These are phyloP conservation scores for Euphorbia lathyris DNA, from an alignment of 345 rosid genomes.

Conservation along the genomic window DNA sequence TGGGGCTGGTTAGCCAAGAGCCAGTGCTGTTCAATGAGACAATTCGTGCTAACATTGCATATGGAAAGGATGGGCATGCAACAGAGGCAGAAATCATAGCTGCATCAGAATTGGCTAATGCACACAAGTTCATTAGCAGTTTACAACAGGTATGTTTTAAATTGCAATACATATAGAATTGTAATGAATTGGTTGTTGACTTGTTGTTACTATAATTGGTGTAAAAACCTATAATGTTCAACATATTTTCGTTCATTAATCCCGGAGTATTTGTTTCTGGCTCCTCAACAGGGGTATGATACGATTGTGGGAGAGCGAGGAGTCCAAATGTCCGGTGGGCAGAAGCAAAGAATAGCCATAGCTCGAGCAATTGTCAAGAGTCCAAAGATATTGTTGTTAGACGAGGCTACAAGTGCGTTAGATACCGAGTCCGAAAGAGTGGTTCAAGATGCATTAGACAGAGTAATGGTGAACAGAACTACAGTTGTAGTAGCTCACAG, in stretches of 20 bases:
- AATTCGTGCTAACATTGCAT: constrained; percentile 71
- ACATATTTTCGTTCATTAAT: too few species aligned
- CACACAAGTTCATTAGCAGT: constrained; percentile 77
- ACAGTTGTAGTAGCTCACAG: constrained; percentile 64
- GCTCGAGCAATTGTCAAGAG: constrained; percentile 69
- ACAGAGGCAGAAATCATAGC: constrained; percentile 62
- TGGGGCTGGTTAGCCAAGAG: constrained; percentile 81
- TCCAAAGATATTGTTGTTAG: constrained; percentile 60
- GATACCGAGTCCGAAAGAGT: constrained; percentile 71
- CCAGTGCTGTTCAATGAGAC: constrained; percentile 70
- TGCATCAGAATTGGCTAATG: constrained; percentile 71
- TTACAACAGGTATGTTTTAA: constrained; percentile 73
- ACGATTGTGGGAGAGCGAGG: constrained; percentile 74
- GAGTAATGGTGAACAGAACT: constrained; percentile 55
- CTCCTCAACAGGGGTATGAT: constrained; percentile 49
- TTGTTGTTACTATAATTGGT: too few species aligned
- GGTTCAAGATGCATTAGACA: constrained; percentile 68
- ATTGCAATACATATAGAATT: neutral
- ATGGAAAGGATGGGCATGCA: constrained; percentile 71
- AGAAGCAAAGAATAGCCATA: constrained; percentile 74
- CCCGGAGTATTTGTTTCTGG: too few species aligned
- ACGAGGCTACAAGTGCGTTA: constrained; percentile 74
- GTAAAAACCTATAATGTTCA: too few species aligned
- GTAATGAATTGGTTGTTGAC: too few species aligned
- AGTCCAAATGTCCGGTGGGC: constrained; percentile 70